Evolutionary conservation across 2,329 filamentous ascomycete genomes (phyloP).

Genomic region (Paecilomyces fulvus): DNA sequence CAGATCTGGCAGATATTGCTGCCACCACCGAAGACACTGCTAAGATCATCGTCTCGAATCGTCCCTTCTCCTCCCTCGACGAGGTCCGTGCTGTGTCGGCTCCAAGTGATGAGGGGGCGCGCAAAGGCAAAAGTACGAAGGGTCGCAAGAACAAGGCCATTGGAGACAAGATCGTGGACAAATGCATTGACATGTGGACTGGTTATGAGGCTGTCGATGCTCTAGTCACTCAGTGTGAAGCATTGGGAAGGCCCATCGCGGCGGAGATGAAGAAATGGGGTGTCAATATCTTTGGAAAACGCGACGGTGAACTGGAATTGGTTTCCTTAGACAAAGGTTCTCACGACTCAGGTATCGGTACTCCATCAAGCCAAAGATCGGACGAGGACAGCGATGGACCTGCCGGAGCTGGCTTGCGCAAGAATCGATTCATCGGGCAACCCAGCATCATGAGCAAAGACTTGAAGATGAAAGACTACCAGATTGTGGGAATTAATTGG

Average conservation of each 20-base stretch:
- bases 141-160: slow-evolving; percentile 45
- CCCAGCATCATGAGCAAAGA: slow-evolving; percentile 69
- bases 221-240: slow-evolving; percentile 68
- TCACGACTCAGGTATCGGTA: slow-evolving; percentile 61
- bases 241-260: slow-evolving; percentile 58
- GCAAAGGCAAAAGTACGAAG: slow-evolving; percentile 43
- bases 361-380: slow-evolving; percentile 42
- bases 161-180: slow-evolving; percentile 59
- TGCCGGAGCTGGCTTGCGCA: slow-evolving; percentile 22
- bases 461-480: slow-evolving; percentile 81
- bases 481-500: slow-evolving; percentile 93
- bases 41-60: slow-evolving; percentile 59
- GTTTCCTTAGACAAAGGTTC: slow-evolving; percentile 43
- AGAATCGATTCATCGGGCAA: slow-evolving; percentile 50
- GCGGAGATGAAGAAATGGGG: slow-evolving; percentile 61
- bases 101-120: slow-evolving; percentile 37
- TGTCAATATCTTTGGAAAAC: slow-evolving; percentile 55
- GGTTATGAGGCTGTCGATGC: slow-evolving; percentile 78
- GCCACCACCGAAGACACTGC: slow-evolving; percentile 63
- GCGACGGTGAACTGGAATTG: slow-evolving; percentile 53
- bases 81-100: slow-evolving; percentile 53
- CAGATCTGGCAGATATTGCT: slow-evolving; percentile 75
- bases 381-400: slow-evolving; percentile 42
- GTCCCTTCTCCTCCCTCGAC: slow-evolving; percentile 63
- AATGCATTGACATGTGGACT: slow-evolving; percentile 62